Evolutionary conservation across 2,329 filamentous ascomycete species (phyloP), one percentile per base, ranked within the genome.

Genomic region (Colletotrichum spaethianum): DNA sequence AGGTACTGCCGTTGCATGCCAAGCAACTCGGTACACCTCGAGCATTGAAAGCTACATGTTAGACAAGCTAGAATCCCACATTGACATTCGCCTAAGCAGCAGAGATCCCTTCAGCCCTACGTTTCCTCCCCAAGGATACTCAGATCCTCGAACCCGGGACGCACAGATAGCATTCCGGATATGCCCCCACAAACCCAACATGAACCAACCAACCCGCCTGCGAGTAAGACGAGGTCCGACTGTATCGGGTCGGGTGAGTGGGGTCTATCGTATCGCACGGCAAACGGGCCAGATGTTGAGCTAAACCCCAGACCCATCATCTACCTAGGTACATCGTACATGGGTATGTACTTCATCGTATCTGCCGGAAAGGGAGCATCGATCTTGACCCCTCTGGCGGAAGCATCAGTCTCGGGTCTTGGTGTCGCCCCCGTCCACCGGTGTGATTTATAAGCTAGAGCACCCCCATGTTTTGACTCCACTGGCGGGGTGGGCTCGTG

Each of bases 401-500:
- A n/a, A n/a, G n/a, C n/a, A n/a, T n/a, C n/a, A n/a, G n/a, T n/a
- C n/a, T n/a, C 63, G 42, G 63, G 16, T 0, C 4, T 16, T 23
- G 8, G 23, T 23, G 36, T 33, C 6, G 48, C 12, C 28, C 28
- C 66, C 59, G 50, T 53, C 23, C 20, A 16, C 31, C 18, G 23
- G 56, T 11, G 14, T 16, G 50, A 68, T 62, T 68, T 63, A 48
- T 68, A 63, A 68, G 59, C 64, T 44, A 60, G 42, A 18, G 20
- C 8, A 7, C 14, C 42, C 42, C 42, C 42, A n/a, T 18, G 18
- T n/a, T 44, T 36, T 38, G 26, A 56, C 31, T 56, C 33, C 53
- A 33, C 53, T n/a, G 33, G 53, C 11, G 23, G n/a, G 46, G 46
- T 38, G n/a, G 46, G 46, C 26, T 31, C 20, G 31, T 33, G 18